Conservation (phyloP, 2,329 filamentous ascomycete species). For the Beauveria caledonica region DNA sequence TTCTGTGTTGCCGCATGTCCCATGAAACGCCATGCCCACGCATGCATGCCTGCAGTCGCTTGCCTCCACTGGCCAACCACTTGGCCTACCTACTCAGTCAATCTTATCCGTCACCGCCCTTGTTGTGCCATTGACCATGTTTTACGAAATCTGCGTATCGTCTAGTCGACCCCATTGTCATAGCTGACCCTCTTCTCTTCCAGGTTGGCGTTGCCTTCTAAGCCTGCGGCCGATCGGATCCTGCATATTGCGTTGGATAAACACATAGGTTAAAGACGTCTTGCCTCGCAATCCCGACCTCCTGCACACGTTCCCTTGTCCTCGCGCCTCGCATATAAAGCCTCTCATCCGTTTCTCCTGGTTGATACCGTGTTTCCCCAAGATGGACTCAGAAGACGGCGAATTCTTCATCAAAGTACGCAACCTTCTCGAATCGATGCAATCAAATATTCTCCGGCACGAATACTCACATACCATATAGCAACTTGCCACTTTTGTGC, state of each 20-base stretch:
- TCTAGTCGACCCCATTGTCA: neutral
- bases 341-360: neutral
- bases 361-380: slow-evolving; percentile 34
- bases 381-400: slow-evolving; percentile 84
- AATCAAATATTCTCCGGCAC: neutral
- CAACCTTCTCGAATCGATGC: neutral
- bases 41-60: slow-evolving; percentile 5
- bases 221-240: slow-evolving; percentile 9
- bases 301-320: neutral
- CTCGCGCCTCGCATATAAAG: neutral
- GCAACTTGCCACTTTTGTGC: slow-evolving; percentile 94
- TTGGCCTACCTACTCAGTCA: neutral
- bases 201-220: slow-evolving; percentile 11
- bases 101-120: neutral
- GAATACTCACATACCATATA: slow-evolving; percentile 35
- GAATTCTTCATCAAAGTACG: slow-evolving; percentile 79
- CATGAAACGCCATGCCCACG: slow-evolving; percentile 2
- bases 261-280: neutral
- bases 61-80: neutral
- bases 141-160: neutral
- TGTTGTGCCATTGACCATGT: neutral
- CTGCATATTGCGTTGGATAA: neutral
- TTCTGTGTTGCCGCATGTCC: slow-evolving; percentile 1
- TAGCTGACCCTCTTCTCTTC: neutral
- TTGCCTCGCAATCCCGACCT: neutral